Evolutionary conservation across 2,329 filamentous ascomycete genomes (phyloP), one percentile per base, ranked within the genome.

Genomic region (Ophidiomyces ophidiicola): DNA sequence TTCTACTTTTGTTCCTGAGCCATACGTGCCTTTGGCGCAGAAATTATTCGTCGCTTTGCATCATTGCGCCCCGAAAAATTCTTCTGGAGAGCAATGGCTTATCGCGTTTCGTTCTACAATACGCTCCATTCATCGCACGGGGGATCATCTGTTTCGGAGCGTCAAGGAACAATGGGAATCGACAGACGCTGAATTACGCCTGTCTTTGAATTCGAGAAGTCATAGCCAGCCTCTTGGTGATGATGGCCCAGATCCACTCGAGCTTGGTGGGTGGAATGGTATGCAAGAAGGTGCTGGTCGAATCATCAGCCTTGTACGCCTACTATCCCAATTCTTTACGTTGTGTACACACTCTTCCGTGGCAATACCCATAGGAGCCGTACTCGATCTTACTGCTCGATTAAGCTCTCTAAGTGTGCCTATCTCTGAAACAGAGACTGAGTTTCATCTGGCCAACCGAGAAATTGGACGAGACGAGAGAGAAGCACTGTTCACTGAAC

Each of bases 101-200:
- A 80, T 75, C 49, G 68, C 75, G 11, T 62, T 87, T 32, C 70
- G 71, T 32, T 63, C 66, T 5, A 67, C 79, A 7, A 63, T 92
- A 17, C 68, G 69, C 25, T 70, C 74, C 25, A 70, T 78, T 11
- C 86, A 94, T 51, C 60, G 63, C 17, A 81, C 82, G 1, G 76
- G 81, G 29, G 80, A 93, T 51, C 73, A 78, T 46, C 69, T 92
- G 0, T 82, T 94, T 52, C 76, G 87, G 34, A 77, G 79, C 6
- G 71, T 94, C 0, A 62, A 81, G 7, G 87, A 94, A 56, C 80
- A 83, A 28, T 90, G 85, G 81, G 76, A 87, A 50, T 76, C 84
- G 0, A 68, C 69, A 2, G 66, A 71, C 21, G 71, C 58, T n/a
- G 49, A 39, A 42, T 55, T 49, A 44, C 53, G 46, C 34, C 56